Base-by-base conservation (phyloP, 2,329 filamentous ascomycete genomes). In the Colletotrichum sidae region DNA sequence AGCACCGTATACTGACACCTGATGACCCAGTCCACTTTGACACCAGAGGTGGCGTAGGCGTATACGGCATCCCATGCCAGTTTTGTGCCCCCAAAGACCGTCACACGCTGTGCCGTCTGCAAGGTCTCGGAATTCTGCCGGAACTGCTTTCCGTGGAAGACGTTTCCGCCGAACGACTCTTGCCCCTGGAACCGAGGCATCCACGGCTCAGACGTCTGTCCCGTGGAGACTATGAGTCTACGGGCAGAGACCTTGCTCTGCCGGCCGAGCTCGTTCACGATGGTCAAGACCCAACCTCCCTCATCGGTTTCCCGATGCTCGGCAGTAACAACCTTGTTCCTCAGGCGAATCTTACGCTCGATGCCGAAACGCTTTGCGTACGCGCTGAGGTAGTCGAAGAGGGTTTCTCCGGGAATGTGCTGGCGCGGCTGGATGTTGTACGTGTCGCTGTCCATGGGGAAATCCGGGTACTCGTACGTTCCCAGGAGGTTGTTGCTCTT, bases 401-500 rank as follows among this genome's bases (percentile, higher is more conserved):
- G 72, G 3, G 79, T 78, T 5, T 72, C 61, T 1, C 83, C 84
- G 0, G 84, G 78, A 7, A 86, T 83, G 66, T 85, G 79, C 67
- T 84, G 70, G 3, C 79, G 78, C 0, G 76, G 72, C 42, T 79
- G 72, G 15, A 86, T 75, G 1, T 78, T 78, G 69, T 85, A 89
- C 0, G 77, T 81, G n/a, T 83, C 82, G 7, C 78, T 75, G 64
- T 84, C 80, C 88, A 94, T 90, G 13, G 90, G 90, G 62, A 92
- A 92, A 70, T 93, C 92, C 0, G 88, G 87, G 70, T 86, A 93
- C 73, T 94, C 90, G 69, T 89, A 92, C 0, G 87, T 90, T 3
- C 91, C 91, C 9, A 89, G 74, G 73, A 92, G 84, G 71, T 94
- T 94, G 75, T 95, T 94, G 56, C 86, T 88, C 70, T 88, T 90